Percentiles rank a stretch among this genome's conserved stretches.
Evolutionary conservation across 257 asterid species (phyloP).

Genomic region (Solanum sejunctum): DNA sequence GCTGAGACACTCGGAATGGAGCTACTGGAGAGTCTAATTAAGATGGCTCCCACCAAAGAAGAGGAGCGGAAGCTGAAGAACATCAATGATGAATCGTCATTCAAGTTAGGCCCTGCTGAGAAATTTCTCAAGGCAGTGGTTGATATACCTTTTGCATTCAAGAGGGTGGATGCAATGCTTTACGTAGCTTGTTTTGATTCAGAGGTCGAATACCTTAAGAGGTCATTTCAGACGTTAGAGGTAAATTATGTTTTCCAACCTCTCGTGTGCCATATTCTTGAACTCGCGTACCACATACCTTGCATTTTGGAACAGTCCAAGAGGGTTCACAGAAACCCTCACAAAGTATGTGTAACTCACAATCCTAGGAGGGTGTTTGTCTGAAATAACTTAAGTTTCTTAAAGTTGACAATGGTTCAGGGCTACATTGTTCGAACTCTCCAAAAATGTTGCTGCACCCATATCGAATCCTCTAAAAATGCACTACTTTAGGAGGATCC

Average conservation of each 20-base stretch:
- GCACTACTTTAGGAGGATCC: no score
- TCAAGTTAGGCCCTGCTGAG: slow-evolving; percentile 67
- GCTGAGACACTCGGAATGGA: slow-evolving; percentile 55
- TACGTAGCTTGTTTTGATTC: slow-evolving; percentile 55
- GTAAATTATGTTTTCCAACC: slow-evolving; percentile 13
- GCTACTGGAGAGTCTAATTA: slow-evolving; percentile 58
- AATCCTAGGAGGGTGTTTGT: no score
- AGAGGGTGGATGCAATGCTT: slow-evolving; percentile 77
- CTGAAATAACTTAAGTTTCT: no score
- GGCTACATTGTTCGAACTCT: no score
- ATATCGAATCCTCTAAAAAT: no score
- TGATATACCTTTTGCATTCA: slow-evolving; percentile 63
- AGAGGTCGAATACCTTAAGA: slow-evolving; percentile 54
- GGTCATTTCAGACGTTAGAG: slow-evolving; percentile 67
- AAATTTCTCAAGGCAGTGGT: slow-evolving; percentile 64
- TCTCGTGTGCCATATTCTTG: background rate
- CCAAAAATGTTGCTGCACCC: background rate
- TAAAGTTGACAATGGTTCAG: no score
- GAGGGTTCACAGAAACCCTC: no score
- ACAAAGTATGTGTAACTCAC: no score
- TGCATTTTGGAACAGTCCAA: background rate
- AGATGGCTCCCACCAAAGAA: slow-evolving; percentile 78
- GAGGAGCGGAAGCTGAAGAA: slow-evolving; percentile 56
- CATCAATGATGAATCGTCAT: slow-evolving; percentile 39
- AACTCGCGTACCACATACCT: background rate